A percentile compares a stretch with the other conserved stretches of the same genome.
Evolutionary conservation across 345 rosid genomes (phyloP).

Genomic region (Carallia brachiata): DNA sequence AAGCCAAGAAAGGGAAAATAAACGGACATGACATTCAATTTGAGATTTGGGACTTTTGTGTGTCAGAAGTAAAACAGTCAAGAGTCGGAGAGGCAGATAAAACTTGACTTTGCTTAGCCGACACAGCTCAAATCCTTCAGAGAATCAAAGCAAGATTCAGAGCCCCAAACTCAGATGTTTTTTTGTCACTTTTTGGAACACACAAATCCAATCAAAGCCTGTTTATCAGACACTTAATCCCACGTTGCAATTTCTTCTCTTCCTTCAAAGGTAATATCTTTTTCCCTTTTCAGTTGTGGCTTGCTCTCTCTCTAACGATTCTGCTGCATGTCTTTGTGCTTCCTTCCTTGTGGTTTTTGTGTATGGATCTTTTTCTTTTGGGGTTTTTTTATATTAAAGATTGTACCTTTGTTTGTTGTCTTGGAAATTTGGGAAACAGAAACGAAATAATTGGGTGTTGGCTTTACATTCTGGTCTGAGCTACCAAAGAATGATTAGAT

Average conservation of each 20-base stretch:
- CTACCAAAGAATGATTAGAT: constrained; percentile 4
- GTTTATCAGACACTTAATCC: background rate
- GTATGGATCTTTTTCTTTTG: constrained; percentile 2
- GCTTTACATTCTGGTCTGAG: background rate
- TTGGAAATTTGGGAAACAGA: constrained; percentile 1
- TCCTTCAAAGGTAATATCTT: constrained; percentile 6
- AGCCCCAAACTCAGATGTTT: background rate
- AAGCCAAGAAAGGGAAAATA: background rate
- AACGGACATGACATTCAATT: background rate
- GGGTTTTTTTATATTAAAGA: background rate
- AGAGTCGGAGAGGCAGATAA: no score
- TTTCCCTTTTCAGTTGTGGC: background rate
- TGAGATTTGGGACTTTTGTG: background rate
- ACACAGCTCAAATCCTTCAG: background rate
- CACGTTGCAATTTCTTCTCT: background rate
- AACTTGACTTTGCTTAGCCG: background rate
- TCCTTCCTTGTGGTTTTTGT: background rate
- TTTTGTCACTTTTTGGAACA: no score
- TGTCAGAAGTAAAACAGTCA: background rate
- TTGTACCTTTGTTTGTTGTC: constrained; percentile 10
- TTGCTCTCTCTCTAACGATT: no score
- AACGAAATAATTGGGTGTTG: background rate
- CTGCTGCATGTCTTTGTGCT: background rate
- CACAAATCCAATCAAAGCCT: constrained; percentile 1
- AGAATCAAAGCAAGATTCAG: background rate